Base-by-base conservation (phyloP, 1,284 basidiomycete species). In the Tilletia setariae region DNA sequence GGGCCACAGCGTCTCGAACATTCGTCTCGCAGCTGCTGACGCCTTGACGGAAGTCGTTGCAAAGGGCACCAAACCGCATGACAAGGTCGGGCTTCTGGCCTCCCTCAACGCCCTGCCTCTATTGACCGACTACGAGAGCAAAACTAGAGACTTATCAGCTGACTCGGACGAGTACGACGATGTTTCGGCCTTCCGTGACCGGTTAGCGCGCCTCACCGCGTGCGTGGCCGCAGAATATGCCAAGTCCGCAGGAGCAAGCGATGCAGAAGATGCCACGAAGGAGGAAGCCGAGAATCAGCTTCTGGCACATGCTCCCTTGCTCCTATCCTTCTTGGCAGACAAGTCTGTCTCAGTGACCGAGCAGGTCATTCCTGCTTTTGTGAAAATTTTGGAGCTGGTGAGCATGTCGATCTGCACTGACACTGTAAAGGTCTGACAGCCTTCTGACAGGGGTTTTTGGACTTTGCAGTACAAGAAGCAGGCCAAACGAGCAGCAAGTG, bases 11-110 rank as follows among this genome's bases (percentile, higher is more conserved):
- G 69, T 92, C 23, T 86, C 90, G 0, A 90, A 97, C 72, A 68
- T 82, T 53, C 91, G 94, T 43, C 86, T 93, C 19, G 91, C 93
- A 0, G 90, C 94, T 0, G 90, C 90, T 19, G 88, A 87, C 40
- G 89, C 94, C 0, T 84, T 98, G 65, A 87, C 89, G 23, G 90
- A 91, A 42, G 91, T 98, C 67, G 86, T 96, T 28, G 86, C 88
- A 44, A 98, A 98, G 83, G 96, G 97, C 19, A 87, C 98, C 72
- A 95, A 98, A 81, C 92, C 93, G 0, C 84, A 86, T 1, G 94
- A 98, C 83, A 96, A 98, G 84, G 84, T 99, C 8, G 90, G 93
- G 76, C 86, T 99, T 13, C 87, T 98, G 74, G 90, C 92, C 78
- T 91, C 96, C 1, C 87, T 99, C 56, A 91, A 94, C 63, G 85